Base-by-base conservation (phyloP, 306 rosid species). In the Sicyos edulis region DNA sequence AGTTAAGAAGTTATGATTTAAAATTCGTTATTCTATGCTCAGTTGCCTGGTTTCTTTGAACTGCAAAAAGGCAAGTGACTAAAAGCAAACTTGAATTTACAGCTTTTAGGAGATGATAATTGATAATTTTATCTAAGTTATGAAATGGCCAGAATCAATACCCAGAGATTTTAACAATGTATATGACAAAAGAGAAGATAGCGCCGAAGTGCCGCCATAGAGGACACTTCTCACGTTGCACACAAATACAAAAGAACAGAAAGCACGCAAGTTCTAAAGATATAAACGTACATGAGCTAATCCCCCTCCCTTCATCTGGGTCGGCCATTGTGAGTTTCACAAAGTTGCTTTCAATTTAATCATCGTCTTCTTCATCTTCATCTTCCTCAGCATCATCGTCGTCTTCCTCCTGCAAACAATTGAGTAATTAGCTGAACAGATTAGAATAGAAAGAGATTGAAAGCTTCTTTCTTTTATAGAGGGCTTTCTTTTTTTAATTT, bases 221-320 rank as follows among this genome's bases (percentile, higher is more conserved):
- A 45, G 1, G 24, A 50, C 58, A 69, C 58, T 24, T 69, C 40
- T 26, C 58, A 24, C 50, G 54, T 69, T 50, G 37, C 71, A 67
- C 71, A 65, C 53, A 37, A 63, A 63, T 37, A 42, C 73, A 69
- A 69, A 69, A 68, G 37, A 47, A 20, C 17, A 67, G 8, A 44
- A 12, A 47, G 17, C 55, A 66, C 21, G 15, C 55, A 21, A 47
- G 13, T 8, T 49, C 21, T 47, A 24, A 22, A 68, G 15, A 21
- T 69, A 69, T 69, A 21, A 16, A 69, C 73, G 50, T 69, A 50
- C 45, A 15, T 45, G 59, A 69, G 15, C 57, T 20, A 22, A 2
- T 26, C 37, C 37, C 9, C 58, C 54, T 69, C 73, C 58, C 58
- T 69, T 34, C 10, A 20, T 55, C 15, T 50, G 58, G 73, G 37